Base-by-base conservation (phyloP, 1,284 basidiomycete genomes). In the Sutorius eximius region DNA sequence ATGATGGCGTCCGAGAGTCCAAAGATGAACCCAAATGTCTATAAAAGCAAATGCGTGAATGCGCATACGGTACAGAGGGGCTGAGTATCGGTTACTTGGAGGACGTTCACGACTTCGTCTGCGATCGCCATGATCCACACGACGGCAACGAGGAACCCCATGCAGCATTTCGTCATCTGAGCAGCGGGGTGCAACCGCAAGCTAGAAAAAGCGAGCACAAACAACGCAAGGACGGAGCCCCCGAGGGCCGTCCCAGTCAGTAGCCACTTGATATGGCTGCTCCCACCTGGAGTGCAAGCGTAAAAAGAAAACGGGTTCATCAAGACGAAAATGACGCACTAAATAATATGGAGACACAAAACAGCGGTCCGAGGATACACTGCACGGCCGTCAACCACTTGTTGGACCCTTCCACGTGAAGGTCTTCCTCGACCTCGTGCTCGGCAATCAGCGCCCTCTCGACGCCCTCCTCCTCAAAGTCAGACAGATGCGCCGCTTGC, bases 1-100 rank as follows among this genome's bases (percentile, higher is more conserved):
- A 99, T 90, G 67, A 99, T 96, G 27, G 96, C 95, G 69, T 98
- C 93, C n/a, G 92, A 95, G 24, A 99, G 80, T 0, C 95, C 95
- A 63, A 97, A 90, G 53, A 98, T 91, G 71, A 90, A 85, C 16
- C 95, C 96, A 63, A 97, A 89, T 0, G 93, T 90, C 88, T 96
- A 65, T 3, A 65, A 42, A 52, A 24, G 65, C 2, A 2, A 20
- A 42, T 8, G 51, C 5, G 49, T 53, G 24, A 59, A 49, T 45
- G 49, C n/a, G 37, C 41, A 56, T 22, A 15, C 38, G 22, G 45
- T 20, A 40, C 38, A 53, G 18, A 34, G 11, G 33, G 27, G 8
- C 32, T 41, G 24, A n/a, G 30, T 49, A 37, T 30, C 20, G 78
- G 52, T 55, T 54, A 93, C 93, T 75, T 89, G 86, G 15, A 97